Conservation (phyloP, 2,329 filamentous ascomycete species). For the Chalara sp. region DNA sequence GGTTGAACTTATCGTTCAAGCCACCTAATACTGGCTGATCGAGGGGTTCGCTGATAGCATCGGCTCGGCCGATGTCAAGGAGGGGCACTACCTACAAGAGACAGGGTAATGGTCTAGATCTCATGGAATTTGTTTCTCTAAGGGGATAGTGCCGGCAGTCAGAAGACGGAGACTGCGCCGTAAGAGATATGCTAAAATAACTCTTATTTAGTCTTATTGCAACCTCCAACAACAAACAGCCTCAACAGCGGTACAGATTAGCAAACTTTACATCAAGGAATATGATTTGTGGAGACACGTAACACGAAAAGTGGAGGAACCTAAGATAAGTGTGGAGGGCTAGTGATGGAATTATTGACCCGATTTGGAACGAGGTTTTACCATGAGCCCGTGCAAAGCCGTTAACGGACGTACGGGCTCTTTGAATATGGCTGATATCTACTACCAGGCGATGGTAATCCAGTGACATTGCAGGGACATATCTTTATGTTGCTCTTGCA, state of each 20-base stretch:
- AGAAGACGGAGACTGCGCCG: conserved; percentile 7
- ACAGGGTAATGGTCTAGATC: conserved; percentile 13
- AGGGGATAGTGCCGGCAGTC: conserved; percentile 28
- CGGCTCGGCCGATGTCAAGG: conserved; percentile 11
- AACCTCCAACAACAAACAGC: too few species aligned
- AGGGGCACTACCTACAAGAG: conserved; percentile 10
- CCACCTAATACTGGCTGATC: conserved; percentile 10
- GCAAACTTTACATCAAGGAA: conserved; percentile 14
- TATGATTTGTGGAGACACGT: conserved; percentile 22
- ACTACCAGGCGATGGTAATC: too few species aligned
- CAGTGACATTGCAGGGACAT: too few species aligned
- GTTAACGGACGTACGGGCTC: too few species aligned
- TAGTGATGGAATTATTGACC: conserved; percentile 26
- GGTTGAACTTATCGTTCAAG: conserved; percentile 18
- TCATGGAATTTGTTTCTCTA: conserved; percentile 37
- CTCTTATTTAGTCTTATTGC: too few species aligned
- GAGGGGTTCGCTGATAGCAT: conserved; percentile 8
- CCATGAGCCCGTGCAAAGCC: too few species aligned
- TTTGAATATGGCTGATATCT: too few species aligned
- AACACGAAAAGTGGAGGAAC: conserved; percentile 25
- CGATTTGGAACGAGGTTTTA: conserved; percentile 17
- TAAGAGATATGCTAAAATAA: too few species aligned
- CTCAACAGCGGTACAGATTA: conserved; percentile 12
- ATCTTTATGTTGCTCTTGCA: too few species aligned
- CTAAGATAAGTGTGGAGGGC: conserved; percentile 25